These are phyloP conservation scores for Neurospora sp. DNA, from an alignment of 495 filamentous ascomycete genomes.

Conservation along the genomic window DNA sequence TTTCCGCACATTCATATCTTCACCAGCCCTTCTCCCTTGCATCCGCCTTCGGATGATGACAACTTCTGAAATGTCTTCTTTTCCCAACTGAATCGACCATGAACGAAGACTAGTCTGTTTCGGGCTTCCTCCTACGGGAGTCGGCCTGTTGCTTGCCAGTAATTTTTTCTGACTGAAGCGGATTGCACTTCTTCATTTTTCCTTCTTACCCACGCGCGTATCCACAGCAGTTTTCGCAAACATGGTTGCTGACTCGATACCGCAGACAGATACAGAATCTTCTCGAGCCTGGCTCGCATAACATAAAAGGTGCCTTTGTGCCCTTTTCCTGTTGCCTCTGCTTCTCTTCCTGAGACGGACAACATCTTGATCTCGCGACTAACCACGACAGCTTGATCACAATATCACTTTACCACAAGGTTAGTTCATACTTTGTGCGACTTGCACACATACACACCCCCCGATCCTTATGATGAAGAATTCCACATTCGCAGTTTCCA, in stretches of 20 bases:
- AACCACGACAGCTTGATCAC: not conserved
- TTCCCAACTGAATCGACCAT: slow-evolving; percentile 90
- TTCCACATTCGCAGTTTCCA: slow-evolving; percentile 61
- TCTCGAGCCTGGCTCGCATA: not conserved
- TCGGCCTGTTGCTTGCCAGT: slow-evolving; percentile 96
- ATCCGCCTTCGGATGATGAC: slow-evolving; percentile 62
- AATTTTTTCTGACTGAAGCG: slow-evolving; percentile 65
- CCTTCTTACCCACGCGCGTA: slow-evolving; percentile 5
- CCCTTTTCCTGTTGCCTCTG: not conserved
- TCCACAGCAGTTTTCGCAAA: slow-evolving; percentile 1
- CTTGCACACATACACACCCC: not conserved
- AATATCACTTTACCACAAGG: slow-evolving; percentile 5
- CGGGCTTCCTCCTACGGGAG: slow-evolving; percentile 54
- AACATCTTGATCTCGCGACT: not conserved
- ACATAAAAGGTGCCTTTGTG: not conserved
- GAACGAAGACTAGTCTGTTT: slow-evolving; percentile 63
- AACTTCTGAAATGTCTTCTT: slow-evolving; percentile 74
- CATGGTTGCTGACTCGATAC: not conserved
- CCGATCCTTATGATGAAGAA: slow-evolving; percentile 41
- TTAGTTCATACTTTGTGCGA: slow-evolving; percentile 10
- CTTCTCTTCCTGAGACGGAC: not conserved
- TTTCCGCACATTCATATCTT: not conserved
- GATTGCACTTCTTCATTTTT: slow-evolving; percentile 2
- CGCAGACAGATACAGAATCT: not conserved
- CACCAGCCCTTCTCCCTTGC: not conserved